Percentiles rank a stretch among this genome's conserved stretches.
These are phyloP conservation scores for Dipodascopsis tothii DNA, from an alignment of 805 yeast genomes.

Conservation along the genomic window DNA sequence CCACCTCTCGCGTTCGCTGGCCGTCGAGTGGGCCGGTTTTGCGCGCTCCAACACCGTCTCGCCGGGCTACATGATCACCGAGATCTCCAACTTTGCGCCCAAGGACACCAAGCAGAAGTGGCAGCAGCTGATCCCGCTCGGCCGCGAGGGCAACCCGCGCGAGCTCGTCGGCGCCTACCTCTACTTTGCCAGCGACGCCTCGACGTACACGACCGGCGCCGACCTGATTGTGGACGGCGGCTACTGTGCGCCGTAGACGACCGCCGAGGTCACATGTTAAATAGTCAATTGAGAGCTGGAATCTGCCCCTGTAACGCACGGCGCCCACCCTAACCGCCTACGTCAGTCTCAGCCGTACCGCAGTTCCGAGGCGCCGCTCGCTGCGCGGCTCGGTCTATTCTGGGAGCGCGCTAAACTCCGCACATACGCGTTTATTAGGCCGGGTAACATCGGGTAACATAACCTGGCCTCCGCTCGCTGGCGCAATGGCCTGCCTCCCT, in stretches of 20 bases:
- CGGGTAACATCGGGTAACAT: no score
- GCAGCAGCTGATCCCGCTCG: conserved; percentile 46
- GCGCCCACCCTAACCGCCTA: no score
- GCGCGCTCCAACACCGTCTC: conserved; percentile 78
- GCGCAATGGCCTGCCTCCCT: no score
- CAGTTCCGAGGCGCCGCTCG: no score
- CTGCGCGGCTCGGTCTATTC: no score
- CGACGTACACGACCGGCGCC: conserved; percentile 70
- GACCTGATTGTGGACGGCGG: conserved; percentile 74
- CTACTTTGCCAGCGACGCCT: conserved; percentile 73
- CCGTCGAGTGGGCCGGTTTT: conserved; percentile 82
- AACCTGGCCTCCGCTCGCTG: no score
- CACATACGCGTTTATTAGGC: no score
- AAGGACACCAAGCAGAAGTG: conserved; percentile 34
- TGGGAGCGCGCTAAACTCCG: no score
- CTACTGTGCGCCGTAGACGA: conserved; percentile 17
- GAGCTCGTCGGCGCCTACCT: conserved; percentile 58
- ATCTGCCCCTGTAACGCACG: no score
- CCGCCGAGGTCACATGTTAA: no score
- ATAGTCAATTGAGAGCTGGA: no score
- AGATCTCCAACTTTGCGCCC: conserved; percentile 34
- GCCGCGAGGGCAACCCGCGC: conserved; percentile 64
- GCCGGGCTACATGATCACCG: conserved; percentile 82
- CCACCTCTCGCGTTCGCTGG: conserved; percentile 69
- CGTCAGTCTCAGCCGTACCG: no score